Conservation (phyloP, 495 filamentous ascomycete species). For the Penicillium samsonianum region DNA sequence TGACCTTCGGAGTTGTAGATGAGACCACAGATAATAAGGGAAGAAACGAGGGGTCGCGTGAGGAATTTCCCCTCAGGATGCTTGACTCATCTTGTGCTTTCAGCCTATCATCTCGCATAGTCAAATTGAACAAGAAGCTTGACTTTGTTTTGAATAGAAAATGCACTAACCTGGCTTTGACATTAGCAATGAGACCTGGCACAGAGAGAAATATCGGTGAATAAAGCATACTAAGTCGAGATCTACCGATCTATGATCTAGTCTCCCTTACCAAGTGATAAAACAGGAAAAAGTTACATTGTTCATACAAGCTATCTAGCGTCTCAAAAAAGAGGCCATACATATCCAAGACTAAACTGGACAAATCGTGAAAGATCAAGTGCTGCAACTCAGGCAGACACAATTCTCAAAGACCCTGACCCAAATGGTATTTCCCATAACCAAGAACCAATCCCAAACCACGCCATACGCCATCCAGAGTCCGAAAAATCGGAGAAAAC, state of each 20-base stretch:
- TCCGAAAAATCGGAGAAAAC: conserved; percentile 16
- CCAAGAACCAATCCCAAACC: conserved; percentile 27
- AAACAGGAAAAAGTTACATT: conserved; percentile 9
- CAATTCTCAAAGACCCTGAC: conserved; percentile 19
- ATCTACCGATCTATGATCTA: no score
- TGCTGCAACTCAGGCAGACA: conserved; percentile 14
- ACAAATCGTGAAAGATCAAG: conserved; percentile 26
- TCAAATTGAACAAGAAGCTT: neutral
- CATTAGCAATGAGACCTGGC: no score
- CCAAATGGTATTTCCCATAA: conserved; percentile 40
- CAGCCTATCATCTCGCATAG: conserved; percentile 3
- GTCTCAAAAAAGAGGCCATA: conserved; percentile 12
- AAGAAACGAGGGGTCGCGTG: conserved; percentile 2
- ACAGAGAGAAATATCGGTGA: no score
- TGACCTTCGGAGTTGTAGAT: neutral
- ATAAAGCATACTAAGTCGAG: no score
- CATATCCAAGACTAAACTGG: conserved; percentile 18
- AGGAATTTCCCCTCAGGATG: conserved; percentile 3
- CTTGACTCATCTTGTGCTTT: conserved; percentile 13
- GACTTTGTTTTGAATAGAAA: neutral
- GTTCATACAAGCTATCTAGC: conserved; percentile 34
- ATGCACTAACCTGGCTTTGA: no score
- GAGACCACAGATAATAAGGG: neutral
- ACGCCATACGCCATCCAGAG: conserved; percentile 40
- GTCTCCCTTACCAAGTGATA: no score